Percentiles rank a stretch among this genome's conserved stretches.
Evolutionary conservation across 805 yeast genomes (phyloP).

Genomic region (Candida andamanensis): DNA sequence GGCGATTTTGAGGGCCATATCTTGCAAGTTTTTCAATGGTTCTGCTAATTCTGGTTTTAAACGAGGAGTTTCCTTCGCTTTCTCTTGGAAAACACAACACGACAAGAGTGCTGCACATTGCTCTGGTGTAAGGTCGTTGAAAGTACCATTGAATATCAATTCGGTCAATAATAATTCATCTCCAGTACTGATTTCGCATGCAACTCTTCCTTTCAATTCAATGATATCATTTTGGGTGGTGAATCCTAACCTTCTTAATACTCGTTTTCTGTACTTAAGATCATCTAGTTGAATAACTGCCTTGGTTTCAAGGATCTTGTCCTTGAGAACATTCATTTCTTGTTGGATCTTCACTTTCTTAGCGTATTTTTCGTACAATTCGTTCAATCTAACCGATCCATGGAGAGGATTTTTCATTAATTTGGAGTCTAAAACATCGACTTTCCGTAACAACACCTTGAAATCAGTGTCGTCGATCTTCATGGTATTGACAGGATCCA

Average conservation of each 20-base stretch:
- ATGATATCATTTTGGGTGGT: constrained; percentile 83
- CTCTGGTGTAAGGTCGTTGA: constrained; percentile 80
- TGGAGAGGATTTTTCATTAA: constrained; percentile 64
- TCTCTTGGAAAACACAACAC: constrained; percentile 95
- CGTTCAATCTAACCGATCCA: constrained; percentile 54
- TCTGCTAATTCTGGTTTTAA: constrained; percentile 87
- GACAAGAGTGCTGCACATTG: constrained; percentile 90
- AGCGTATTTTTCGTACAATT: constrained; percentile 59
- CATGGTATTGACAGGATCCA: constrained; percentile 92
- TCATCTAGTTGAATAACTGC: constrained; percentile 93
- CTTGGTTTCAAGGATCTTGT: constrained; percentile 74
- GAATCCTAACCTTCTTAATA: constrained; percentile 86
- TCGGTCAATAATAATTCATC: constrained; percentile 84
- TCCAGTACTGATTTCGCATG: constrained; percentile 93
- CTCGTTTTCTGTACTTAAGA: constrained; percentile 87
- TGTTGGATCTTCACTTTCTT: constrained; percentile 57
- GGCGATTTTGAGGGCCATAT: constrained; percentile 88
- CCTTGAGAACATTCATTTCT: constrained; percentile 54
- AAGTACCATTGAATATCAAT: constrained; percentile 90
- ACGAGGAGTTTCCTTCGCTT: constrained; percentile 83
- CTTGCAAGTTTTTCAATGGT: constrained; percentile 82
- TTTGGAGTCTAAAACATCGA: constrained; percentile 77
- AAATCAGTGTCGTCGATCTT: constrained; percentile 83
- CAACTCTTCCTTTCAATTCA: constrained; percentile 95
- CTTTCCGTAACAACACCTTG: constrained; percentile 62